Evolutionary conservation across 179 eudicot species (phyloP), one percentile per base, ranked within the genome.

Genomic region (Silene vulgaris): DNA sequence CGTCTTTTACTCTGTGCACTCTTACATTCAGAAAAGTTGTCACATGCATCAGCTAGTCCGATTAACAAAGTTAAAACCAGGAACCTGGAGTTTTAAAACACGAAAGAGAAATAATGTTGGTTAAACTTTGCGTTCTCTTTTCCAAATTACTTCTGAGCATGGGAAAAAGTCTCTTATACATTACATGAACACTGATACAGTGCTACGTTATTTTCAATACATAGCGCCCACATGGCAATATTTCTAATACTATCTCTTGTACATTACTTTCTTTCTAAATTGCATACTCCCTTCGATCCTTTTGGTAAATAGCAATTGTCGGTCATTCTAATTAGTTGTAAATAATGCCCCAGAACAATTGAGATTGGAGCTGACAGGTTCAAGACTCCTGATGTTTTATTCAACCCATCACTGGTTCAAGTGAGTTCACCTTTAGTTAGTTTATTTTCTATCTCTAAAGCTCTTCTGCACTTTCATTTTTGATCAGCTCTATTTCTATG

Each of bases 281-380:
- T 72, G 63, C 74, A 11, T 48, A 20, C 59, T 45, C 8, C 12
- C 28, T 23, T n/a, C 3, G 35, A 21, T 70, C 50, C 0, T 20
- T 66, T 66, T 72, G 9, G 50, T 19, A 30, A 23, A 29, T 17
- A 62, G 40, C 48, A 63, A 21, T 68, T 54, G 29, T 37, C 40
- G 37, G 28, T 20, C 30, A 43, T 71, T 56, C 74, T 76, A 61
- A 60, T 71, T 65, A 50, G 29, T 74, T 40, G 62, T 70, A 26
- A 23, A 74, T 75, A 32, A 14, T 76, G 2, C 67, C 43, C 17
- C 88, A 96, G 99, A 91, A 91, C 92, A 40, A 93, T 96, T 66
- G 99, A 96, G 85, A 90, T 96, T 80, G 99, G 99, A 77, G 82
- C 99, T 72, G 99, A 96, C 79, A 96, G 93, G 84, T 96, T 96